These are phyloP conservation scores for Pyrenophora tritici-repentis DNA, from an alignment of 2,329 filamentous ascomycete species.

Conservation along the genomic window DNA sequence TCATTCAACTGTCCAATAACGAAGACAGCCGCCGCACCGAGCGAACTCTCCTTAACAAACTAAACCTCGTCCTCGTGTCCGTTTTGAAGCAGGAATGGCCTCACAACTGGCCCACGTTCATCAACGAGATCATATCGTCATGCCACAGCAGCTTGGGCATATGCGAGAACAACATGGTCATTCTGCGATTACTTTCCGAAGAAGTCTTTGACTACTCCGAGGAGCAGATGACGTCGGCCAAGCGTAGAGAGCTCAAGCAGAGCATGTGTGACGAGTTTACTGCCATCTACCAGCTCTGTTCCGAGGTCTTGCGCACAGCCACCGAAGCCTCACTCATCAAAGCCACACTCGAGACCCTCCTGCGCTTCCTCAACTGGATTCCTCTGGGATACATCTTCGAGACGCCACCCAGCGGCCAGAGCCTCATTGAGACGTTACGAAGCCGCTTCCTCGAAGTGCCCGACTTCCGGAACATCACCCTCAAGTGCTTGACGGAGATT, in stretches of 20 bases:
- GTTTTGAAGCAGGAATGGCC: slow-evolving; percentile 99
- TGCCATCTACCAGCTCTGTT: slow-evolving; percentile 96
- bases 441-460: slow-evolving; percentile 90
- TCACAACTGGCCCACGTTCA: slow-evolving; percentile 99
- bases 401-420: slow-evolving; percentile 66
- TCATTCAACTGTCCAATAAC: slow-evolving; percentile 88
- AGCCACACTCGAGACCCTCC: slow-evolving; percentile 92
- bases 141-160: slow-evolving; percentile 95
- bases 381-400: slow-evolving; percentile 98
- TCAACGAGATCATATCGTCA: slow-evolving; percentile 98
- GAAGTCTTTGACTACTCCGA: slow-evolving; percentile 99
- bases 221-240: slow-evolving; percentile 98
- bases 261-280: slow-evolving; percentile 99
- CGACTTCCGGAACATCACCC: slow-evolving; percentile 93
- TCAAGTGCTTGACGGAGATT: slow-evolving; percentile 97
- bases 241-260: slow-evolving; percentile 94
- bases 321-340: slow-evolving; percentile 88
- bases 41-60: slow-evolving; percentile 92
- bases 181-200: slow-evolving; percentile 90
- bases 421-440: slow-evolving; percentile 88
- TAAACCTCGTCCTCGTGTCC: slow-evolving; percentile 95
- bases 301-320: slow-evolving; percentile 89
- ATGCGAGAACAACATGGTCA: slow-evolving; percentile 99
- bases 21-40: slow-evolving; percentile 86
- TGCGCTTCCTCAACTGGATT: slow-evolving; percentile 99